Evolutionary conservation across 768 basidiomycete genomes (phyloP).

Genomic region (Hygrocybe punicea): DNA sequence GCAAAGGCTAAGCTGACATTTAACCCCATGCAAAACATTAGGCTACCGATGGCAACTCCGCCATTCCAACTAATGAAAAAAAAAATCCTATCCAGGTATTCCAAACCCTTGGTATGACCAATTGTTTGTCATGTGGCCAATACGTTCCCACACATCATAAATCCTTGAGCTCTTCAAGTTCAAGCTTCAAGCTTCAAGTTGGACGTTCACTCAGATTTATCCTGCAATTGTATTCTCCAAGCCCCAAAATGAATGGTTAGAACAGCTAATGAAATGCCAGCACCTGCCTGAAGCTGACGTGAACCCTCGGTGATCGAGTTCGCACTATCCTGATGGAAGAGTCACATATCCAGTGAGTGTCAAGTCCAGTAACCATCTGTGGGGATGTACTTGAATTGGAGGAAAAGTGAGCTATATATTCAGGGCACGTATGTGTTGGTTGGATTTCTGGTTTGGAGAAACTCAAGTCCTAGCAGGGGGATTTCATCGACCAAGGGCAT

Average conservation of each 20-base stretch:
- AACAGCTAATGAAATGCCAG: conserved; percentile 79
- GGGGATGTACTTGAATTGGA: conserved; percentile 90
- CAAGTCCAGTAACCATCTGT: conserved; percentile 90
- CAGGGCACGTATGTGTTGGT: conserved; percentile 71
- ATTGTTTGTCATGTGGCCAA: too few species aligned
- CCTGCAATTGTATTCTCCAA: conserved; percentile 20
- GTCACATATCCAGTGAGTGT: conserved; percentile 95
- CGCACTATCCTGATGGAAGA: conserved; percentile 90
- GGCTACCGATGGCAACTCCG: too few species aligned
- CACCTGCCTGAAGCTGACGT: conserved; percentile 90
- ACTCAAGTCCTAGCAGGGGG: conserved; percentile 58
- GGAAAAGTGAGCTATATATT: conserved; percentile 94
- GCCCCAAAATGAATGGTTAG: conserved; percentile 72
- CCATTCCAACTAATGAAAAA: too few species aligned
- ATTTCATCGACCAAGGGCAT: conserved; percentile 96
- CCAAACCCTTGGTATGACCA: too few species aligned
- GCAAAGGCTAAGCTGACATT: too few species aligned
- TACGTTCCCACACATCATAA: too few species aligned
- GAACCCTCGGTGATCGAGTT: conserved; percentile 87
- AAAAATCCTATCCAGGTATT: too few species aligned
- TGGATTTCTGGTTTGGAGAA: conserved; percentile 19
- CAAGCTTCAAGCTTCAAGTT: too few species aligned
- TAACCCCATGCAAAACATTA: too few species aligned
- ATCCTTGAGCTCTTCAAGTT: too few species aligned
- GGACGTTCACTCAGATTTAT: too few species aligned